These are phyloP conservation scores for Plasmodium blacklocki DNA, from an alignment of 169 alveolate genomes.

Conservation along the genomic window DNA sequence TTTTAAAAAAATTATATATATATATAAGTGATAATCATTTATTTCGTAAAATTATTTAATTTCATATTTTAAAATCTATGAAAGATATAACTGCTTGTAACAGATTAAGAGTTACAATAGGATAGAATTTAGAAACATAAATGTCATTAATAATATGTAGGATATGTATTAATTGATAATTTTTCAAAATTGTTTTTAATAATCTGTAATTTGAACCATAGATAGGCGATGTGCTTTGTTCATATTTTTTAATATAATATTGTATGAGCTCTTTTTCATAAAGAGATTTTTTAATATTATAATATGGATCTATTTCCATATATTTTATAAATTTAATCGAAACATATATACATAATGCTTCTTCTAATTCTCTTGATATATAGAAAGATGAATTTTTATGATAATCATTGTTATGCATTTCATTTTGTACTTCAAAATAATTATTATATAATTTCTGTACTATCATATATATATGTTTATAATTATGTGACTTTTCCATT, in stretches of 20 bases:
- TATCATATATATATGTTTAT: conserved; percentile 1
- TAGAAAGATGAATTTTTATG: conserved; percentile 33
- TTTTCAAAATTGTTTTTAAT: conserved; percentile 19
- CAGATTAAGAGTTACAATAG: conserved; percentile 19
- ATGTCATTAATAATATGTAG: conserved; percentile 23
- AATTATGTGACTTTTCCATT: conserved; percentile 2
- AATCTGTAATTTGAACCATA: conserved; percentile 26
- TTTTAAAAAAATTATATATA: no score
- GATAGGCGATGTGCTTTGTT: conserved; percentile 28
- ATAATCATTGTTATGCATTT: not conserved
- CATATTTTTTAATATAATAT: conserved; percentile 25
- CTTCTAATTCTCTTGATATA: conserved; percentile 44
- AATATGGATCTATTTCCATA: not conserved
- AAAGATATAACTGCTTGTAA: conserved; percentile 33
- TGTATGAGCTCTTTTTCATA: conserved; percentile 13
- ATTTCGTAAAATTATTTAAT: not conserved
- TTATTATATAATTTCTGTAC: conserved; percentile 7
- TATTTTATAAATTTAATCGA: conserved; percentile 33
- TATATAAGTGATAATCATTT: not conserved
- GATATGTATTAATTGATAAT: conserved; percentile 20
- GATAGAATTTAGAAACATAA: conserved; percentile 24
- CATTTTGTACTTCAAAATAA: not conserved
- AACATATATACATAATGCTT: conserved; percentile 35
- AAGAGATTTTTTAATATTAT: not conserved
- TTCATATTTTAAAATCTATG: not conserved